A percentile compares a stretch with the other conserved stretches of the same genome.
phyloP scores from a whole-genome alignment of 805 yeast species.

The Saccharomycopsis fodiens region DNA sequence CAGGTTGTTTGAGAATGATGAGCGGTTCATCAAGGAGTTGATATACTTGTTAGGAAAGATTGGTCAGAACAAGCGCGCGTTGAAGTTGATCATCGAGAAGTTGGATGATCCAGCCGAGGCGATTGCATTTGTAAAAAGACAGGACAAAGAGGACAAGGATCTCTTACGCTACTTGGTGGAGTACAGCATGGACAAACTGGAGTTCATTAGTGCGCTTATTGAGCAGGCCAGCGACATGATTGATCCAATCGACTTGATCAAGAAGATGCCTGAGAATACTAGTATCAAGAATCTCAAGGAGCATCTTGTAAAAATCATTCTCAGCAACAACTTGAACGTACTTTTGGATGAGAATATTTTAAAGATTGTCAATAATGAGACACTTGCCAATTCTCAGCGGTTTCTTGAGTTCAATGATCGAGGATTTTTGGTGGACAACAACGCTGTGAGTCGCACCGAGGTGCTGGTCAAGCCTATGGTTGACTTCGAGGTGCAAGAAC shows the following conservation, averaged over 20 bases:
- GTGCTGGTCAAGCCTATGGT: conserved; percentile 6
- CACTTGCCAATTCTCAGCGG: conserved; percentile 30
- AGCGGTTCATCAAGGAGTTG: conserved; percentile 52
- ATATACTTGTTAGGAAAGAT: conserved; percentile 76
- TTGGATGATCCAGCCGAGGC: conserved; percentile 76
- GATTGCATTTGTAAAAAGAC: conserved; percentile 59
- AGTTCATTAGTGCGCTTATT: conserved; percentile 68
- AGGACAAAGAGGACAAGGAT: conserved; percentile 63
- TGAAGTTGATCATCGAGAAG: conserved; percentile 67
- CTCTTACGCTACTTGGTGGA: conserved; percentile 72
- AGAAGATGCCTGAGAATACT: conserved; percentile 53
- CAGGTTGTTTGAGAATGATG: conserved; percentile 33
- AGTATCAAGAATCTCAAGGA: conserved; percentile 58
- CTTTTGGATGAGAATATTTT: conserved; percentile 49
- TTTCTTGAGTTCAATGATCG: conserved; percentile 26
- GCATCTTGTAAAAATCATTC: conserved; percentile 53
- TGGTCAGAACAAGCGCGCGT: conserved; percentile 73
- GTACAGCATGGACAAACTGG: conserved; percentile 63
- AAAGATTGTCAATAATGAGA: conserved; percentile 46
- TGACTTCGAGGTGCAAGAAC: conserved; percentile 1
- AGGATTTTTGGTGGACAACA: conserved; percentile 29
- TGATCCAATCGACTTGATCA: conserved; percentile 63
- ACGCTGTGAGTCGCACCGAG: conserved; percentile 6
- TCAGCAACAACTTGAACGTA: conserved; percentile 50
- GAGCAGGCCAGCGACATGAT: conserved; percentile 57